Percentiles rank a stretch among this genome's conserved stretches.
Conservation (phyloP, 441 rosid genomes). For the Populus hybrid region DNA sequence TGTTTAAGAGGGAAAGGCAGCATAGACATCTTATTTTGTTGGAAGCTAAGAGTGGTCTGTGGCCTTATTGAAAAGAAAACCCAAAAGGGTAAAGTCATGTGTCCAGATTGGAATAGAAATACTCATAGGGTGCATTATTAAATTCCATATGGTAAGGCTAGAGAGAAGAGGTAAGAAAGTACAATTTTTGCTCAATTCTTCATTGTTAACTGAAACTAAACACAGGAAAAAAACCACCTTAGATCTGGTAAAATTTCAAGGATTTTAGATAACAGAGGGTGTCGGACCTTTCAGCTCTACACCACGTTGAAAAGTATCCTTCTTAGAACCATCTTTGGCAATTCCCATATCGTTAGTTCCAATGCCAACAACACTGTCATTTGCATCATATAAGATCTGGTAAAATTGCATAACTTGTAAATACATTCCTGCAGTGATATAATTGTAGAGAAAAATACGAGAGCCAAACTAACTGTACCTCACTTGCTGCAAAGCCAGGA, state of each 20-base stretch:
- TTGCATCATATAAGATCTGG: constrained; percentile 71
- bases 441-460: constrained; percentile 1
- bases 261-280: background rate
- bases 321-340: constrained; percentile 83
- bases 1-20: background rate
- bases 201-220: background rate
- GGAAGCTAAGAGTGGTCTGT: background rate
- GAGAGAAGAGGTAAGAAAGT: background rate
- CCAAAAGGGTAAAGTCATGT: background rate
- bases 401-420: constrained; percentile 19
- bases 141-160: background rate
- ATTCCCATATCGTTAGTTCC: constrained; percentile 96
- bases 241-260: background rate
- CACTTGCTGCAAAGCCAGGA: constrained; percentile 96
- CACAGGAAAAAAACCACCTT: background rate
- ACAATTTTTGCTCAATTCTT: background rate
- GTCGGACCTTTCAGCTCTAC: constrained; percentile 70
- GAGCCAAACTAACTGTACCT: constrained; percentile 43
- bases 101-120: background rate
- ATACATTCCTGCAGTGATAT: constrained; percentile 15
- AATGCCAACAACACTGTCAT: constrained; percentile 68
- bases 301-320: constrained; percentile 82
- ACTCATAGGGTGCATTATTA: background rate
- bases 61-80: background rate
- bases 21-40: background rate